A percentile compares a stretch with the other conserved stretches of the same genome.
Conservation (phyloP, 768 basidiomycete species). For the Sporobolomyces phaffii region DNA sequence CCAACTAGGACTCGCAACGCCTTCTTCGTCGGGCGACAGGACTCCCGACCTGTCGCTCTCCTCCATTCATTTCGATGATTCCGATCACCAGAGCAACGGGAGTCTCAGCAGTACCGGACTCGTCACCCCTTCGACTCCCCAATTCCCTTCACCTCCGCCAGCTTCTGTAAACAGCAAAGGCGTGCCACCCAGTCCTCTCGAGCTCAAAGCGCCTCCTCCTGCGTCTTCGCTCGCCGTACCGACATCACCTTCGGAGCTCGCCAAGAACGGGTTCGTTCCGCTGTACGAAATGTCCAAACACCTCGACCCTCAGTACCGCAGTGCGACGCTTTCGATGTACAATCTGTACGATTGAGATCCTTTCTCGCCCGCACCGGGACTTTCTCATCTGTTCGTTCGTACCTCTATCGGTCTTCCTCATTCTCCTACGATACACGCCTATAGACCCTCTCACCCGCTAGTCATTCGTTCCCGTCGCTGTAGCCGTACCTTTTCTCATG, state of each 20-base stretch:
- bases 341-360: constrained; percentile 1
- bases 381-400: background rate
- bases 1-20: constrained; percentile 17
- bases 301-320: background rate
- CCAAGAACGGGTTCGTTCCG: constrained; percentile 4
- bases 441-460: too few species aligned
- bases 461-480: background rate
- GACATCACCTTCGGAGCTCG: background rate
- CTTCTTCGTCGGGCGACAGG: constrained; percentile 2
- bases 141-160: constrained; percentile 2
- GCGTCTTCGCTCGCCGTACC: background rate
- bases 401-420: background rate
- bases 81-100: background rate
- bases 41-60: constrained; percentile 23
- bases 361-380: background rate
- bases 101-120: background rate
- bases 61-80: background rate
- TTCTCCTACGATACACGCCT: background rate
- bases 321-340: background rate
- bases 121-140: constrained; percentile 1
- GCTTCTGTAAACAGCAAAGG: background rate
- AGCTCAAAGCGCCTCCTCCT: background rate
- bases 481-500: too few species aligned
- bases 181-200: background rate
- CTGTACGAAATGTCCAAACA: constrained; percentile 1